Evolutionary conservation across 2,329 filamentous ascomycete genomes (phyloP).

Genomic region (Penicillium paneum): DNA sequence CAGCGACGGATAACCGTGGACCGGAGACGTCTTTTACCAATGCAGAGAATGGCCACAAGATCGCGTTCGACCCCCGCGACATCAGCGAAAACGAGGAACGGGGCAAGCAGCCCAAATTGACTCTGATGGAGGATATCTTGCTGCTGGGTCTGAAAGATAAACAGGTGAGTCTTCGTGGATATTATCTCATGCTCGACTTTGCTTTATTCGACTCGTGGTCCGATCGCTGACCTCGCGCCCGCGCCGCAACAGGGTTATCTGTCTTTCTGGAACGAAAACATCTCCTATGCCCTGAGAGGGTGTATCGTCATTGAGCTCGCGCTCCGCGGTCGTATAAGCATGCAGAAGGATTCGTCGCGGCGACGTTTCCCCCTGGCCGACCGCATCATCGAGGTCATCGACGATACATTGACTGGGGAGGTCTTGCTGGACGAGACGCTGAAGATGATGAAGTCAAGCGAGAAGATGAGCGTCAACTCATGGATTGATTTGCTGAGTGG

Average conservation of each 20-base stretch:
- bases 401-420: constrained; percentile 94
- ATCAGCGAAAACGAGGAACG: constrained; percentile 95
- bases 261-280: constrained; percentile 99
- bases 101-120: constrained; percentile 96
- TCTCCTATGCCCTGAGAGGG: constrained; percentile 93
- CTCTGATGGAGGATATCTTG: constrained; percentile 96
- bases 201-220: constrained; percentile 1
- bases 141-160: constrained; percentile 97
- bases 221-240: constrained; percentile 21
- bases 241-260: constrained; percentile 71
- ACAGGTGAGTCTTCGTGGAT: constrained; percentile 63
- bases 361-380: constrained; percentile 91
- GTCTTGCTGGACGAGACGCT: constrained; percentile 94
- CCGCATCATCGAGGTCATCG: constrained; percentile 92
- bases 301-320: constrained; percentile 98
- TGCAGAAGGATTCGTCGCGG: constrained; percentile 93
- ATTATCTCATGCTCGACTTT: neutral
- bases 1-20: constrained; percentile 52
- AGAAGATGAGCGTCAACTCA: constrained; percentile 99
- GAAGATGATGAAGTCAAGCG: constrained; percentile 99
- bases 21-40: constrained; percentile 79
- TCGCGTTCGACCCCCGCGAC: constrained; percentile 94
- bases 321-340: constrained; percentile 92
- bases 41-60: constrained; percentile 95
- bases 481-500: constrained; percentile 99